These are phyloP conservation scores for Syzygium aqueum DNA, from an alignment of 345 rosid genomes.

Conservation along the genomic window DNA sequence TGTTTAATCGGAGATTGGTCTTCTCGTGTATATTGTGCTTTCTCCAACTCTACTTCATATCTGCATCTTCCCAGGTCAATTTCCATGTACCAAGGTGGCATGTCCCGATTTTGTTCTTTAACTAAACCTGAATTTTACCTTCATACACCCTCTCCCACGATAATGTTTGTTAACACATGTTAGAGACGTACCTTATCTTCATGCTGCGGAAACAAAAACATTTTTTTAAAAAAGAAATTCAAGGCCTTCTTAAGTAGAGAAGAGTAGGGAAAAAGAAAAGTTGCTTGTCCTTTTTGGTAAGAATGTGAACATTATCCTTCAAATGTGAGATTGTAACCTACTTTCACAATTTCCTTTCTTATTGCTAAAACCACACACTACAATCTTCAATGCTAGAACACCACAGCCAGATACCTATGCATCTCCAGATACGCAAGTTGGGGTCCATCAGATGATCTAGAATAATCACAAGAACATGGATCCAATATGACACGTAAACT, in stretches of 20 bases:
- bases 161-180: background rate
- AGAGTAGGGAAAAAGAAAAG: background rate
- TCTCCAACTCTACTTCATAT: background rate
- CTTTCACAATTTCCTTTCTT: background rate
- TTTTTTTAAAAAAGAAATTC: background rate
- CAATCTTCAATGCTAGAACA: background rate
- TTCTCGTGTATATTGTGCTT: background rate
- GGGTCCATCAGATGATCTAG: background rate
- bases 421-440: background rate
- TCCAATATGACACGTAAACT: background rate
- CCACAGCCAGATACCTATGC: background rate
- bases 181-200: background rate
- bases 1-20: background rate
- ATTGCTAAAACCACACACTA: background rate
- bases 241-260: background rate
- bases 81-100: background rate
- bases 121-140: background rate
- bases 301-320: background rate
- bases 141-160: background rate
- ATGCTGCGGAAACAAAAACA: background rate
- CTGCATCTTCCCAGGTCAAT: background rate
- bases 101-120: background rate
- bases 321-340: background rate
- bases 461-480: background rate
- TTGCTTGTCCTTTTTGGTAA: background rate